phyloP scores from a whole-genome alignment of 2,329 filamentous ascomycete species.

The Hypoxylon sp. region DNA sequence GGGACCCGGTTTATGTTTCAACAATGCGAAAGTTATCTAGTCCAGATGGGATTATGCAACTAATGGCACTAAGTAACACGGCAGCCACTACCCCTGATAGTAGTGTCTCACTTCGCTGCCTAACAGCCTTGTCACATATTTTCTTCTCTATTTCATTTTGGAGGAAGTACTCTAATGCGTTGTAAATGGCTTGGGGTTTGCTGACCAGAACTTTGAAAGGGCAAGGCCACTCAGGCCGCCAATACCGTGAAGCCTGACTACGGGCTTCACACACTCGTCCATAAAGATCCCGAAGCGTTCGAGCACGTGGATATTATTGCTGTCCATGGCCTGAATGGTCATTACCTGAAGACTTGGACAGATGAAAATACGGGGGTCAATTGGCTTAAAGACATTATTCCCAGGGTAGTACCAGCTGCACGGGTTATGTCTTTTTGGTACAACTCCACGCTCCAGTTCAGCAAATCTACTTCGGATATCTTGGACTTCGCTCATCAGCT shows the following conservation, averaged over 20 bases:
- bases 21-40: too few species aligned
- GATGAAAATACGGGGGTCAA: slow-evolving; percentile 3
- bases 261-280: not conserved
- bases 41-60: not conserved
- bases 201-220: not conserved
- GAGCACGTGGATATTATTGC: slow-evolving; percentile 1
- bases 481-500: not conserved
- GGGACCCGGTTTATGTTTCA: too few species aligned
- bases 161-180: not conserved
- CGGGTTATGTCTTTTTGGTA: slow-evolving; percentile 4
- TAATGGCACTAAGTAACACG: not conserved
- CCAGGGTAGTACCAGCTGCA: not conserved
- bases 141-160: not conserved
- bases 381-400: slow-evolving; percentile 4
- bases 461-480: slow-evolving; percentile 6
- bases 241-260: not conserved
- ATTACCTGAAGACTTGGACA: slow-evolving; percentile 2
- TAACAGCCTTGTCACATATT: not conserved
- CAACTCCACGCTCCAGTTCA: slow-evolving; percentile 1
- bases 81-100: too few species aligned
- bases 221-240: not conserved
- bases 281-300: not conserved
- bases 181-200: not conserved
- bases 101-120: not conserved
- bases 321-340: not conserved